Evolutionary conservation across 805 yeast species (phyloP), one percentile per base, ranked within the genome.

Genomic region (Tetrapisispora iriomotensis): DNA sequence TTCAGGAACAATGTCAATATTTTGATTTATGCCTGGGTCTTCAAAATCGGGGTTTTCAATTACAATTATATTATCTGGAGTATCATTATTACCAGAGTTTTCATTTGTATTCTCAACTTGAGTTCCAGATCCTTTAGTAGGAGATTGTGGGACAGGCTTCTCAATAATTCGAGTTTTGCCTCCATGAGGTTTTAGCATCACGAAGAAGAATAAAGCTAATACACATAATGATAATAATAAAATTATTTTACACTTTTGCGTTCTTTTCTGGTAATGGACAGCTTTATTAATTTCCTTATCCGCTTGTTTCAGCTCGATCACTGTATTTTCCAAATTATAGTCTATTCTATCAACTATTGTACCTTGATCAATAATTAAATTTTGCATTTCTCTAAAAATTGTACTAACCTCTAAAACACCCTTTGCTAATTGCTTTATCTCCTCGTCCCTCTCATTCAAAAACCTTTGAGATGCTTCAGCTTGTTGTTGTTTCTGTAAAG

Each of bases 381-480:
- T 75, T 53, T 94, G 96, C 74, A 92, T 74, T 54, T 92, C 97
- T 56, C 82, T 82, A 66, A 92, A 92, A 33, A 92, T 90, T 1
- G 90, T 85, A 23, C 94, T 82, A 1, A 92, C 84, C 57, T 92
- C 99, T 29, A 90, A 66, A 33, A 92, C 94, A 37, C 96, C 95
- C 67, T 84, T 85, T 4, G 98, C 97, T 39, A 92, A 71, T 48
- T 82, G 82, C 24, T 82, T 82, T 38, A 92, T 92, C 54, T 90
- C 98, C 38, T 78, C 74, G 54, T 92, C 98, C 39, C 98, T 70
- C 49, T 82, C 85, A 40, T 48, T 56, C 45, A 49, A 49, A 36
- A 44, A 58, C 19, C 45, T 43, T 37, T 54, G 56, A 29, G 49
- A 39, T 22, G 39, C 32, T 9, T 47, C 48, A 32, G 40, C 36